Conservation (phyloP, 2,329 filamentous ascomycete species). For the Orbilia quercus region DNA sequence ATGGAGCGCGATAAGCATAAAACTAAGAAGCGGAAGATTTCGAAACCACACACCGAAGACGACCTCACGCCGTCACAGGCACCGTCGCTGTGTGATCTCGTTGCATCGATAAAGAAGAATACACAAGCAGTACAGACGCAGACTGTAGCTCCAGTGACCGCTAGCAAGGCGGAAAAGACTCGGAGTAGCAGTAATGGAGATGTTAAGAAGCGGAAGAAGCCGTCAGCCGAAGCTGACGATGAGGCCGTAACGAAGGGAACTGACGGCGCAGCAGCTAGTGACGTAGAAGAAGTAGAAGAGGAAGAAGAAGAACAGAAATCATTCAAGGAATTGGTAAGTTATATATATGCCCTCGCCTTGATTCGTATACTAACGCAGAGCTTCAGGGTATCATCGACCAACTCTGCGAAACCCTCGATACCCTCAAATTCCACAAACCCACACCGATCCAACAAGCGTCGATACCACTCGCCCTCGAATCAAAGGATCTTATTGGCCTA, state of each 20-base stretch:
- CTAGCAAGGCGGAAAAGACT: constrained; percentile 1
- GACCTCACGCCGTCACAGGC: constrained; percentile 30
- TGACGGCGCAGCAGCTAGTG: not conserved
- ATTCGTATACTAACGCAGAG: constrained; percentile 14
- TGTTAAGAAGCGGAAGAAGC: constrained; percentile 55
- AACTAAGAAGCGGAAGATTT: constrained; percentile 54
- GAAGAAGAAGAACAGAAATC: constrained; percentile 61
- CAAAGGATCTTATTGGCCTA: constrained; percentile 88
- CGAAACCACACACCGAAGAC: constrained; percentile 29
- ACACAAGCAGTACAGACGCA: constrained; percentile 40
- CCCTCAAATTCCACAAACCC: constrained; percentile 82
- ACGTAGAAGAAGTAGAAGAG: constrained; percentile 2
- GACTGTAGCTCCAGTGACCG: constrained; percentile 1
- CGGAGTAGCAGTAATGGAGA: constrained; percentile 27
- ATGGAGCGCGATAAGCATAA: constrained; percentile 54
- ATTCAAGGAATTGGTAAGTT: constrained; percentile 66
- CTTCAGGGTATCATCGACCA: constrained; percentile 80
- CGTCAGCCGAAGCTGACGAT: constrained; percentile 31
- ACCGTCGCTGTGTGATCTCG: constrained; percentile 44
- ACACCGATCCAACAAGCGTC: constrained; percentile 89
- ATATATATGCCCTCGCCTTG: constrained; percentile 7
- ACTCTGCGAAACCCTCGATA: constrained; percentile 86
- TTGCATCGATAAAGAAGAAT: constrained; percentile 56
- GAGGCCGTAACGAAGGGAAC: not conserved
- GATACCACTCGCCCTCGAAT: constrained; percentile 82